Evolutionary conservation across 768 basidiomycete species (phyloP), one percentile per base, ranked within the genome.

Genomic region (Sporobolomyces pararoseus): DNA sequence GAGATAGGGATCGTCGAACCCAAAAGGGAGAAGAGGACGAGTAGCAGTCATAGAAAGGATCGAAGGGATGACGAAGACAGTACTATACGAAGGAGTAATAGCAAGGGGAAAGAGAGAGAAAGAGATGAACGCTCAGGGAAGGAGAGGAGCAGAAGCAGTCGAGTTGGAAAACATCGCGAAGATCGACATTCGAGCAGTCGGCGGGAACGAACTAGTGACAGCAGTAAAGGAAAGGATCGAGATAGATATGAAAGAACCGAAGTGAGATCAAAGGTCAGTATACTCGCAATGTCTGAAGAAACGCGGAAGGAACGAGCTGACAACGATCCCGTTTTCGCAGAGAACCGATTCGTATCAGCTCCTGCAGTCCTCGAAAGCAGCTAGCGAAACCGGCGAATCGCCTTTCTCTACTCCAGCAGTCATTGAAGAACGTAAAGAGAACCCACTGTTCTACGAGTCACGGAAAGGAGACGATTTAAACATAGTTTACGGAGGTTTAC

Each of bases 391-490:
- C 23, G 42, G 25, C 14, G 37, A n/a, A 6, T 49, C 46, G 5
- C 6, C 59, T 9, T 37, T 46, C 27, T 31, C 46, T 9, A 32
- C 29, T 4, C 59, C 46, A 6, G 59, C 34, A 9, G 46, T 34
- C 2, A 23, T 49, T 12, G 29, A 49, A 13, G 59, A 34, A 25
- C 59, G 31, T 6, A 9, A 21, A 7, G 68, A 64, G 31, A 70
- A 60, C 23, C 63, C 64, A 7, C 21, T 72, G 27, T 73, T 63
- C 65, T 73, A 73, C 68, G 61, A 62, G 21, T 68, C 66, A 17
- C 37, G 65, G 13, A 42, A 51, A 1, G 71, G 71, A n/a, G 74
- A 75, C 66, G 42, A 55, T 37, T 39, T 52, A 49, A 75, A 75
- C 63, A 27, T 72, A 25, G 65, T 46, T 6, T 72, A 72, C 57